phyloP scores from a whole-genome alignment of 768 basidiomycete species.

The Trametes cubensis region DNA sequence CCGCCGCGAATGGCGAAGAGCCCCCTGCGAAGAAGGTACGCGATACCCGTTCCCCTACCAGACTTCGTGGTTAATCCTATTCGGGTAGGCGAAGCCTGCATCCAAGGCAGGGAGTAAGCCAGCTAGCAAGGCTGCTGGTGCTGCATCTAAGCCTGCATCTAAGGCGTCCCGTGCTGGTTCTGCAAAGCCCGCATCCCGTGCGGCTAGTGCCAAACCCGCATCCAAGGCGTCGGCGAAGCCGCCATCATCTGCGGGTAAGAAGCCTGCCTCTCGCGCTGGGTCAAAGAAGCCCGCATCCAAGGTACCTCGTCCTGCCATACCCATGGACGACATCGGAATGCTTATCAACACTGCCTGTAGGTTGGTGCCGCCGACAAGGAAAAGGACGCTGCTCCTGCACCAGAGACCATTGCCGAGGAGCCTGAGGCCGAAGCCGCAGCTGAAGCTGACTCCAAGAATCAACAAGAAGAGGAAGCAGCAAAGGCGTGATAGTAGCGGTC shows the following conservation, averaged over 20 bases:
- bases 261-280: conserved; percentile 59
- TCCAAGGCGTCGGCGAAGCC: conserved; percentile 42
- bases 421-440: conserved; percentile 39
- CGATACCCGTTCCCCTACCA: conserved; percentile 14
- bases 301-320: conserved; percentile 36
- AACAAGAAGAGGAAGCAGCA: conserved; percentile 9
- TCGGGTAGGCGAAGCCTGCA: conserved; percentile 46
- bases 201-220: conserved; percentile 39
- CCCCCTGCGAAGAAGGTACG: conserved; percentile 70
- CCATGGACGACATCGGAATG: not conserved
- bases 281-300: conserved; percentile 70
- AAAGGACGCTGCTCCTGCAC: conserved; percentile 36
- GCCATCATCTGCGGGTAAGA: conserved; percentile 45
- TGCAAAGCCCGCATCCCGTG: conserved; percentile 47
- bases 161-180: conserved; percentile 31
- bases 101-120: conserved; percentile 40
- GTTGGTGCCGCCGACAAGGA: conserved; percentile 42
- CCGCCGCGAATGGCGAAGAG: conserved; percentile 40
- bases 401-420: conserved; percentile 61
- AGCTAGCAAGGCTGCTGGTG: conserved; percentile 36
- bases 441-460: conserved; percentile 24
- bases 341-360: conserved; percentile 15
- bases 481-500: conserved; percentile 21
- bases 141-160: conserved; percentile 39
- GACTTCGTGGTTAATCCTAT: conserved; percentile 2